phyloP scores from a whole-genome alignment of 2,329 filamentous ascomycete genomes.

The Colletotrichum nymphaeae region DNA sequence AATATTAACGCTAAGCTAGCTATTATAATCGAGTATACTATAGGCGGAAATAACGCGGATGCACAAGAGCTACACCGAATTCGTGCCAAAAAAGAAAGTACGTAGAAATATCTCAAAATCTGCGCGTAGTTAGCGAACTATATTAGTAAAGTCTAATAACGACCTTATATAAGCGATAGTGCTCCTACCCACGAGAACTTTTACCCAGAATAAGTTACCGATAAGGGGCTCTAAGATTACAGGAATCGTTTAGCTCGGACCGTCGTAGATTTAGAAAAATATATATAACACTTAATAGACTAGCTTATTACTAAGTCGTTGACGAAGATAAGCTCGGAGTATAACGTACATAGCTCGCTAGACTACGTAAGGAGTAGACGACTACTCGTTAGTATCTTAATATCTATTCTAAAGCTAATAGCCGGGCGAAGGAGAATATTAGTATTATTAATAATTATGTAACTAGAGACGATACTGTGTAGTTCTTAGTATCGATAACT shows the following conservation, averaged over 20 bases:
- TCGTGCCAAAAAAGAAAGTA: neutral
- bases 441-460: slow-evolving; percentile 36
- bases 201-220: neutral
- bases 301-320: neutral
- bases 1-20: slow-evolving; percentile 4
- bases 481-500: slow-evolving; percentile 37
- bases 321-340: neutral
- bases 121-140: neutral
- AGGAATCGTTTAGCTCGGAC: neutral
- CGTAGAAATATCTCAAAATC: neutral
- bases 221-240: slow-evolving; percentile 4
- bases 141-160: slow-evolving; percentile 17
- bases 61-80: slow-evolving; percentile 36
- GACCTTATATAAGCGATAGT: no score
- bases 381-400: neutral
- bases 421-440: slow-evolving; percentile 24
- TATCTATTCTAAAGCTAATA: neutral
- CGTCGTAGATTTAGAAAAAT: neutral
- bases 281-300: neutral
- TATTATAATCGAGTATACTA: neutral
- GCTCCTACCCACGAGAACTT: neutral
- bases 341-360: neutral
- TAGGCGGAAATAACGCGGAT: neutral
- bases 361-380: neutral
- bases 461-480: slow-evolving; percentile 34